A percentile compares a stretch with the other conserved stretches of the same genome.
Evolutionary conservation across 805 yeast genomes (phyloP).

Genomic region (Kodamaea neixiangensis): DNA sequence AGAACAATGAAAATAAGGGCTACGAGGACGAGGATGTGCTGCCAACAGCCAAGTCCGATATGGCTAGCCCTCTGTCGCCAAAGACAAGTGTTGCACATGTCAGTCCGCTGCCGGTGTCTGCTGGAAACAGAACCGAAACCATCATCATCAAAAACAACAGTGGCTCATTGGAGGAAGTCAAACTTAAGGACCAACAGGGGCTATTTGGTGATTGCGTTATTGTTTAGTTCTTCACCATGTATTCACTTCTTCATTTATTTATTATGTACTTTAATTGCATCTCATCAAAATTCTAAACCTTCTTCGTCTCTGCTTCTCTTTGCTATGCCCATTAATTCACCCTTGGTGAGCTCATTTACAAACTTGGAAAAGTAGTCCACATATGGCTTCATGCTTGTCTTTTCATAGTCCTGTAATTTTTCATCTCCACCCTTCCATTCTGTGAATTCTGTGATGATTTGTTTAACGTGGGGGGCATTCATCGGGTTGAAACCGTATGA

Average conservation of each 20-base stretch:
- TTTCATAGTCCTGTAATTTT: constrained; percentile 51
- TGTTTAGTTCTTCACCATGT: not conserved
- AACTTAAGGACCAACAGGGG: constrained; percentile 13
- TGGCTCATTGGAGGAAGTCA: constrained; percentile 32
- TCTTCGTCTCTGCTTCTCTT: constrained; percentile 39
- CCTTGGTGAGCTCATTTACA: constrained; percentile 57
- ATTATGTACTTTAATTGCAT: constrained; percentile 3
- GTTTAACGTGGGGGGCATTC: constrained; percentile 72
- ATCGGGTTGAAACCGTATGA: constrained; percentile 70
- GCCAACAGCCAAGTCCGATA: constrained; percentile 4
- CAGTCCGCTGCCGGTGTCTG: not conserved
- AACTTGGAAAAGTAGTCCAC: constrained; percentile 64
- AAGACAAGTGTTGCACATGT: not conserved
- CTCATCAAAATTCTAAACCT: constrained; percentile 30
- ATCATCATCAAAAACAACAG: constrained; percentile 39
- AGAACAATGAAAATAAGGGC: constrained; percentile 4
- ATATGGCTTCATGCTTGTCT: constrained; percentile 71
- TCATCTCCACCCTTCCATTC: constrained; percentile 23
- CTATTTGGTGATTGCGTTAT: constrained; percentile 7
- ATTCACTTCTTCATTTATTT: not conserved
- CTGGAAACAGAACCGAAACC: constrained; percentile 24
- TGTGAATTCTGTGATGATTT: constrained; percentile 55
- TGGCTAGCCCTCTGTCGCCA: not conserved
- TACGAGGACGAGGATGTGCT: constrained; percentile 5
- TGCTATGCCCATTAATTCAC: constrained; percentile 45